Evolutionary conservation across 75 land plant genomes (phyloP).

Genomic region (Cunninghamia lanceolata): DNA sequence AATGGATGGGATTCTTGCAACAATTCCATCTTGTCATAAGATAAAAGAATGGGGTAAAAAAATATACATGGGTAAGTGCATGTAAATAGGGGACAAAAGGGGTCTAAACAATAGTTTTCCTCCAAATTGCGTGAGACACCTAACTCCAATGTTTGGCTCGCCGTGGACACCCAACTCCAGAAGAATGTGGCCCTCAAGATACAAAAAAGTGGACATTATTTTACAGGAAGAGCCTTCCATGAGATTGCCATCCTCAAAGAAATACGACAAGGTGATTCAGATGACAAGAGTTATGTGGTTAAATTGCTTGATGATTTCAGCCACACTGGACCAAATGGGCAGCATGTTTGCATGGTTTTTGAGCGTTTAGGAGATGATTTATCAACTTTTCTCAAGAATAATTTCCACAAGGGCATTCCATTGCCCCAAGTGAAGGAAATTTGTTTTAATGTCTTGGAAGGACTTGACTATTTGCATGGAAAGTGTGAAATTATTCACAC

Average conservation of each 20-base stretch:
- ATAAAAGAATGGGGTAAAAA: too few relatives aligned
- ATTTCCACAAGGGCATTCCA: slow-evolving; percentile 74
- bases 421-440: slow-evolving; percentile 71
- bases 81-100: too few relatives aligned
- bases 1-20: too few relatives aligned
- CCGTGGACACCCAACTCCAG: slow-evolving; percentile 58
- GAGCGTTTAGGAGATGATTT: slow-evolving; percentile 92
- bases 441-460: slow-evolving; percentile 60
- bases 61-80: too few relatives aligned
- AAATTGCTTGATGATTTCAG: slow-evolving; percentile 85
- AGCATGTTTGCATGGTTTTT: slow-evolving; percentile 95
- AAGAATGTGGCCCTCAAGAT: slow-evolving; percentile 82
- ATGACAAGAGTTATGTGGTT: slow-evolving; percentile 70
- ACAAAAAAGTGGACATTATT: slow-evolving; percentile 89
- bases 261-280: slow-evolving; percentile 60
- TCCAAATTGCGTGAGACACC: too few relatives aligned
- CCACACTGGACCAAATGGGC: slow-evolving; percentile 82
- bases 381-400: slow-evolving; percentile 66
- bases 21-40: too few relatives aligned
- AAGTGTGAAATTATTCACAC: slow-evolving; percentile 90
- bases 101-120: too few relatives aligned
- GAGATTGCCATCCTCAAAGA: slow-evolving; percentile 84
- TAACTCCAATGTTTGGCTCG: slow-evolving; percentile 76
- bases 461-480: slow-evolving; percentile 79
- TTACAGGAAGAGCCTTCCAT: slow-evolving; percentile 83